Base-by-base conservation (phyloP, 345 rosid genomes). In the Psidium friedrichsthalianum region DNA sequence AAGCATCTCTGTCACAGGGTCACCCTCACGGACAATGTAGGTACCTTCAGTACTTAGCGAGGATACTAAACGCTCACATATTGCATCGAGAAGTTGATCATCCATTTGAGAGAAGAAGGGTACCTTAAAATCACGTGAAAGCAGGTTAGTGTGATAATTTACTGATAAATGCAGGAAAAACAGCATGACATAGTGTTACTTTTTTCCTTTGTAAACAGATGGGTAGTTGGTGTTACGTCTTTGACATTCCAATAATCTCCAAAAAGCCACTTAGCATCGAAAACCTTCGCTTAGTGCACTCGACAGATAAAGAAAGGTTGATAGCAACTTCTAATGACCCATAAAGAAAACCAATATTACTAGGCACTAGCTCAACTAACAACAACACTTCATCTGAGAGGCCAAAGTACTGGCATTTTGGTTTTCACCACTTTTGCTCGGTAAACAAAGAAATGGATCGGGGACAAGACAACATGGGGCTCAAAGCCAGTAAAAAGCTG, bases 101-200 rank as follows among this genome's bases (percentile, higher is more conserved):
- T 97, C 99, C 99, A 97, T 96, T 85, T 96, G 98, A 3, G 98
- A 91, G 93, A 97, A 97, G 86, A 97, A 96, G 25, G 96, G 96
- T 24, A 97, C 98, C 98, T 97, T 89, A 87, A 88, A 86, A 87
- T 42, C 14, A 74, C 44, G 81, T 36, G 59, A 76, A 64, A 52
- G 47, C 42, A 51, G 57, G 84, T 82, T 15, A 52, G 80, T 69
- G 80, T 1, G 3, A 69, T 4, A 36, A 64, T 64, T 64, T 64
- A 64, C 42, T 64, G 76, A 64, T 29, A 64, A 64, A 64, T 64
- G 76, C 76, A 64, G 76, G 2, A 64, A 64, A 64, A 64, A 64
- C 44, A 29, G 76, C 42, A 64, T 64, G 74, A 16, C 76, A 64
- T 64, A 15, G 29, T 64, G 76, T 22, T 40, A 64, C 44, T 64